These are phyloP conservation scores for Pythium dissotocum DNA, from an alignment of 352 stramenopile genomes.

Conservation along the genomic window DNA sequence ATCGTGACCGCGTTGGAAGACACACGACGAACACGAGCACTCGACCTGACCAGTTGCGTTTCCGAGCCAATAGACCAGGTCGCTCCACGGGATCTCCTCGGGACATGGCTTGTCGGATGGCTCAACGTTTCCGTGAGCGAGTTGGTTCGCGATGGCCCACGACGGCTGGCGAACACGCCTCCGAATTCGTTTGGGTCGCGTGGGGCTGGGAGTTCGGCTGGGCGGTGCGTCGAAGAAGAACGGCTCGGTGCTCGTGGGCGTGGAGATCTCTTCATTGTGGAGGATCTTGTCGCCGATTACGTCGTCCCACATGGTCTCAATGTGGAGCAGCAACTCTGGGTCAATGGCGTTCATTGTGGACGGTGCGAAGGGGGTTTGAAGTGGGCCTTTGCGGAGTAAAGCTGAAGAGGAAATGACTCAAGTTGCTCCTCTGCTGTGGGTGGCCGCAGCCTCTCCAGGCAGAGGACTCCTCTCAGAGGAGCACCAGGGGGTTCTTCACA, in stretches of 20 bases:
- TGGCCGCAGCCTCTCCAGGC: too few relatives aligned
- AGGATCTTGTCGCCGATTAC: conserved; percentile 1
- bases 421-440: too few relatives aligned
- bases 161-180: neutral
- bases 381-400: neutral
- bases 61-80: conserved; percentile 31
- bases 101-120: conserved; percentile 17
- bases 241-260: conserved; percentile 8
- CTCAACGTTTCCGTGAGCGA: conserved; percentile 9
- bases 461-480: too few relatives aligned
- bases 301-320: neutral
- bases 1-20: too few relatives aligned
- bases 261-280: conserved; percentile 4
- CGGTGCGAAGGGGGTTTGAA: too few relatives aligned
- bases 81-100: conserved; percentile 26
- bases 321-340: neutral
- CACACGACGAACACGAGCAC: conserved; percentile 16
- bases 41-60: conserved; percentile 26
- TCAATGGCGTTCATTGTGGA: neutral
- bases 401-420: neutral
- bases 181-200: too few relatives aligned
- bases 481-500: too few relatives aligned
- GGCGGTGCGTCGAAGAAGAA: conserved; percentile 12
- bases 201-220: neutral
- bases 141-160: conserved; percentile 3